Conservation (phyloP, 169 alveolate genomes). For the Theileria parva region DNA sequence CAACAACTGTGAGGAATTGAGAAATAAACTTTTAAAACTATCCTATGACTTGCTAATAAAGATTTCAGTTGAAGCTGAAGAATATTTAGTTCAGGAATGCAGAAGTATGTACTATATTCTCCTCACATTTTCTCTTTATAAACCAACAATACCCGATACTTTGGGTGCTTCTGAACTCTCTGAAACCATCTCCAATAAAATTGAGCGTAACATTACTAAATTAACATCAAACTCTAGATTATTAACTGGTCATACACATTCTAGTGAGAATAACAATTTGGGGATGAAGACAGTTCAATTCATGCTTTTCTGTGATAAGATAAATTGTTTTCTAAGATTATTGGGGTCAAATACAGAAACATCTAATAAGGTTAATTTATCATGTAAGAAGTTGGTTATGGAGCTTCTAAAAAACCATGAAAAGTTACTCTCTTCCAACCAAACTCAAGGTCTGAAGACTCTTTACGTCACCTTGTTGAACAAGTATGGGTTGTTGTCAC, state of each 20-base stretch:
- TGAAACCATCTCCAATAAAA: not conserved
- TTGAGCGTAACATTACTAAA: not conserved
- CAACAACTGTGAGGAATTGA: not conserved
- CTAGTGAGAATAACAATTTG: not conserved
- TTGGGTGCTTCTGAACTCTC: not conserved
- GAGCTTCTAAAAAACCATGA: not conserved
- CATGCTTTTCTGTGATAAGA: slow-evolving; percentile 6
- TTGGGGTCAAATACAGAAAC: not conserved
- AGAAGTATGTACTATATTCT: slow-evolving; percentile 18
- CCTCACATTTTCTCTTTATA: not conserved
- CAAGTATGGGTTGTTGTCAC: slow-evolving; percentile 1
- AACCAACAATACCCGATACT: not conserved
- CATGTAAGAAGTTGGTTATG: not conserved
- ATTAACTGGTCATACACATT: not conserved
- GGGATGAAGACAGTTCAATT: not conserved
- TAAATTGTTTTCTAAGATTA: not conserved
- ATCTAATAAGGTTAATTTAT: not conserved
- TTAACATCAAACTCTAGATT: not conserved
- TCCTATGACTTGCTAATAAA: not conserved
- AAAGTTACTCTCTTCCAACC: not conserved
- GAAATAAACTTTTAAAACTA: not conserved
- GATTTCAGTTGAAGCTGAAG: not conserved
- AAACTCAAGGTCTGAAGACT: not conserved
- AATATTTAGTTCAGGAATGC: not conserved
- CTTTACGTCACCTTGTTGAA: slow-evolving; percentile 31